Percentiles rank a stretch among this genome's conserved stretches.
phyloP scores from a whole-genome alignment of 78 protist genomes.

The Monosiga brevicollis region DNA sequence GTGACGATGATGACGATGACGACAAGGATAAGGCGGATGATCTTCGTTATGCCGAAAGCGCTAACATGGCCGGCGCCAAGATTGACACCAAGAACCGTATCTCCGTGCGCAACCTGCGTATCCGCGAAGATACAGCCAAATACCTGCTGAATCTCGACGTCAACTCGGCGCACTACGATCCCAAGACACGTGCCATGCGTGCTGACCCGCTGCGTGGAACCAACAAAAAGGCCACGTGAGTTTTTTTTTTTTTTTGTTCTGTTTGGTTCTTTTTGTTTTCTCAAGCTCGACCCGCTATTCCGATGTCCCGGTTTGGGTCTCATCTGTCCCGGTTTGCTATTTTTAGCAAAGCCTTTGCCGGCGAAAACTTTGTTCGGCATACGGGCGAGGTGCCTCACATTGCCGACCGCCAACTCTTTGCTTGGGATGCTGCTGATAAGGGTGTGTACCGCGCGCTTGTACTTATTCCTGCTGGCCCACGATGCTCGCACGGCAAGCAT shows the following conservation, averaged over 20 bases:
- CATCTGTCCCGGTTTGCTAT: not conserved
- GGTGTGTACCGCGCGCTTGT: too few species aligned
- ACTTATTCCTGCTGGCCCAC: too few species aligned
- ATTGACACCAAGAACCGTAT: conserved; percentile 59
- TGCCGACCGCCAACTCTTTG: conserved; percentile 52
- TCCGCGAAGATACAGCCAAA: conserved; percentile 96
- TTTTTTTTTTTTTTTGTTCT: too few species aligned
- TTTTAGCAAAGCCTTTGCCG: not conserved
- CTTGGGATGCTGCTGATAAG: conserved; percentile 58
- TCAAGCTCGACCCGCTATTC: too few species aligned
- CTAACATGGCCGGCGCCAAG: conserved; percentile 27
- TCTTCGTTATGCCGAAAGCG: conserved; percentile 25
- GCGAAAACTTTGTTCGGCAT: conserved; percentile 72
- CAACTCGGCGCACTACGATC: conserved; percentile 94
- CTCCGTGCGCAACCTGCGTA: conserved; percentile 70
- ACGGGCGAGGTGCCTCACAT: conserved; percentile 74
- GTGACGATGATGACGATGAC: not conserved
- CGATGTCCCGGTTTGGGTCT: too few species aligned
- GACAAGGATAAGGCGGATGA: conserved; percentile 36
- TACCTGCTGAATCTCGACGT: conserved; percentile 84
- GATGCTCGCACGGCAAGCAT: too few species aligned
- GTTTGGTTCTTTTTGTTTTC: not conserved
- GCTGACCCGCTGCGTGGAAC: conserved; percentile 75
- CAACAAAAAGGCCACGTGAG: not conserved
- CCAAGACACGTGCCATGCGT: conserved; percentile 95